Evolutionary conservation across 768 basidiomycete species (phyloP).

Genomic region (Auriscalpium orientale): DNA sequence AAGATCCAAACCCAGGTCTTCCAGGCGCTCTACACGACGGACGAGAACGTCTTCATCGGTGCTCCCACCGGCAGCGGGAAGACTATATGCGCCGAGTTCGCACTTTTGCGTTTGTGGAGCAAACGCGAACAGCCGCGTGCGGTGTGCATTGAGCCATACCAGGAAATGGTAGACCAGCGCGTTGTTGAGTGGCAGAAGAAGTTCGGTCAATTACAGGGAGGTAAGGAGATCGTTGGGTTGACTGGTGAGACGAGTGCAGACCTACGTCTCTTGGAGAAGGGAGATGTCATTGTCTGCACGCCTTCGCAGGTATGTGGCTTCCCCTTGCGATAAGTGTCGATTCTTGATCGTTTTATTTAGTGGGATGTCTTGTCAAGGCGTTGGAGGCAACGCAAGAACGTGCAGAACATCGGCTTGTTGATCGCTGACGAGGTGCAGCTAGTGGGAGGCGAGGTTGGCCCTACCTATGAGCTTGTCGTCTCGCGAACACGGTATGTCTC

Average conservation of each 20-base stretch:
- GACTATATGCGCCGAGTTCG: conserved; percentile 96
- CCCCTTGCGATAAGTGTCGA: background rate
- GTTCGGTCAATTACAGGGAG: conserved; percentile 76
- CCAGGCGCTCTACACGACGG: conserved; percentile 92
- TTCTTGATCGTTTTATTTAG: conserved; percentile 28
- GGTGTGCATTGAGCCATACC: conserved; percentile 93
- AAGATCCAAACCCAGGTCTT: conserved; percentile 99
- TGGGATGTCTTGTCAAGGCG: conserved; percentile 94
- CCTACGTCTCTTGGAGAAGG: conserved; percentile 79
- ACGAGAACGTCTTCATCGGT: conserved; percentile 95
- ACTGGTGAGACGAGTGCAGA: conserved; percentile 95
- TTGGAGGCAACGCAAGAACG: conserved; percentile 96
- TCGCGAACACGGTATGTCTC: conserved; percentile 96
- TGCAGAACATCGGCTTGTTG: conserved; percentile 85
- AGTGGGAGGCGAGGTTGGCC: conserved; percentile 90
- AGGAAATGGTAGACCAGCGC: conserved; percentile 93
- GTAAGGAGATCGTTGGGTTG: conserved; percentile 88
- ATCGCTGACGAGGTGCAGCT: conserved; percentile 96
- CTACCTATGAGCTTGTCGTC: conserved; percentile 93
- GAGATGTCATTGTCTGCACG: conserved; percentile 91
- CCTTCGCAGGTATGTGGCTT: conserved; percentile 66
- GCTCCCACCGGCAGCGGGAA: conserved; percentile 97
- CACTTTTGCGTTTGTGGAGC: conserved; percentile 90
- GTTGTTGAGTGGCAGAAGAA: conserved; percentile 86
- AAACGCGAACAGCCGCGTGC: conserved; percentile 75